Evolutionary conservation across 73 alveolate species (phyloP).

Genomic region (Blepharisma japonicum): DNA sequence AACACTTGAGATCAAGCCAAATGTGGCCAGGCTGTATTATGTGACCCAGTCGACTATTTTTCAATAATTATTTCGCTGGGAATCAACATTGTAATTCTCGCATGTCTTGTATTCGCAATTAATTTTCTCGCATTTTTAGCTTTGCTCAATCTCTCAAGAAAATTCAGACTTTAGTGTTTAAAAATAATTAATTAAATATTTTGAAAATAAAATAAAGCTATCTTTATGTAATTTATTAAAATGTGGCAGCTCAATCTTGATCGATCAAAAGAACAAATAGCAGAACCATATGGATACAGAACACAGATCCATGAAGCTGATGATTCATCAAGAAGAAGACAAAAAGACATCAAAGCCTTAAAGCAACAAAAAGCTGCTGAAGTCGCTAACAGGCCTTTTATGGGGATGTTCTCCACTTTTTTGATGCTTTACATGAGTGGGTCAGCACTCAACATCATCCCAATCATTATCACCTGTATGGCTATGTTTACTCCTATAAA

Average conservation of each 20-base stretch:
- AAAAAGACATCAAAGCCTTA: slow-evolving; percentile 4
- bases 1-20: not conserved
- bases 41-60: no score
- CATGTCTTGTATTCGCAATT: no score
- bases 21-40: not conserved
- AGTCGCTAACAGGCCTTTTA: slow-evolving; percentile 5
- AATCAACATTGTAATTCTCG: no score
- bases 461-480: slow-evolving; percentile 10
- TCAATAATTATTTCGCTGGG: no score
- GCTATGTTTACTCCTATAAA: slow-evolving; percentile 23
- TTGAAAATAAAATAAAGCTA: no score
- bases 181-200: no score
- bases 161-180: no score
- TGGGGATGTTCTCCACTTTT: not conserved
- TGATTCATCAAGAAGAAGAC: not conserved
- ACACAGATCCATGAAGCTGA: not conserved
- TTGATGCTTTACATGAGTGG: slow-evolving; percentile 29
- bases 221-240: not conserved
- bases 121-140: no score
- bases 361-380: slow-evolving; percentile 8
- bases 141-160: no score
- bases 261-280: slow-evolving; percentile 6
- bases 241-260: slow-evolving; percentile 25
- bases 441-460: not conserved
- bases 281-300: slow-evolving; percentile 19